Evolutionary conservation across 192 early-diverging fungal genomes (phyloP), one percentile per base, ranked within the genome.

Genomic region (Glomus cerebriforme): DNA sequence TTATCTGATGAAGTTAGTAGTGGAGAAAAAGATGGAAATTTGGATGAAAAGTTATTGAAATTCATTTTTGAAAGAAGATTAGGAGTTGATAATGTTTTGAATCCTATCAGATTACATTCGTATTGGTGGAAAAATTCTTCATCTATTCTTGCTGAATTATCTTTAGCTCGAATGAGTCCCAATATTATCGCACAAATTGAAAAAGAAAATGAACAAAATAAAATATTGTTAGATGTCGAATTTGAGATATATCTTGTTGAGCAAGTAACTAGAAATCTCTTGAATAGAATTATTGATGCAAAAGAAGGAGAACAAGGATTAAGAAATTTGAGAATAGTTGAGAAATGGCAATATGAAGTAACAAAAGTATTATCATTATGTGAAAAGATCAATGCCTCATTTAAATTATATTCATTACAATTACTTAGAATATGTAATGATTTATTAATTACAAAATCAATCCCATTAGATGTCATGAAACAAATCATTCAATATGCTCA

Each of bases 71-170:
- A 45, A 7, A 32, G 72, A 10, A 79, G 47, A 10, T 24, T 80
- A 13, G 75, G 62, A 24, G 1, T 34, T 29, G 60, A 75, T 9
- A 70, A 63, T 34, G 37, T 80, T 1, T 75, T 65, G 9, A 74
- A 80, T 54, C 79, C 79, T 22, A 63, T 80, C 15, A 29, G 8
- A 32, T 34, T 75, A 7, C 79, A 80, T 32, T 45, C 54, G 22
- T 62, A 37, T 63, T 80, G 71, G 71, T 80, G 79, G 79, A 80
- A 35, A 62, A 5, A 80, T 32, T 34, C n/a, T n/a, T 32, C 32
- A 17, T 47, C 64, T 63, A 64, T 80, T 34, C 24, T 80, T 17
- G 59, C 79, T 13, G 71, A 80, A 72, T n/a, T 80, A 12, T 39
- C 59, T 3, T 49, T 80, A 31, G 73, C 73, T 26, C 5, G 32